Evolutionary conservation across 768 basidiomycete genomes (phyloP).

Genomic region (Lactifluus hygrophoroides): DNA sequence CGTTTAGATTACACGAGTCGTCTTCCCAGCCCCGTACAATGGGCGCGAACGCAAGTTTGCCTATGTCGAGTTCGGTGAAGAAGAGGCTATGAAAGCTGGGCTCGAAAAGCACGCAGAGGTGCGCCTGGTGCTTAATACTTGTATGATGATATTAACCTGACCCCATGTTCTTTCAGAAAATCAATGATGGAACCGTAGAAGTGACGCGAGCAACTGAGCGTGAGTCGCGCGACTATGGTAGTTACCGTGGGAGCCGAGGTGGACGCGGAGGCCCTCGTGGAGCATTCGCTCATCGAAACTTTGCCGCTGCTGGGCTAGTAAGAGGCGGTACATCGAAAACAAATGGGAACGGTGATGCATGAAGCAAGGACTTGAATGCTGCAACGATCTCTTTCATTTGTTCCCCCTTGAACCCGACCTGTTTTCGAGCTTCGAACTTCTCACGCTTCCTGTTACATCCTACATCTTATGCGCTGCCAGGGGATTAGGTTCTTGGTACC

Average conservation of each 20-base stretch:
- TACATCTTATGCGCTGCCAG: slow-evolving; percentile 10
- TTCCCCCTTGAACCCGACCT: background rate
- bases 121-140: slow-evolving; percentile 21
- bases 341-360: slow-evolving; percentile 30
- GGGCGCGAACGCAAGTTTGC: slow-evolving; percentile 54
- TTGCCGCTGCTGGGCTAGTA: slow-evolving; percentile 63
- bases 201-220: slow-evolving; percentile 57
- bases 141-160: slow-evolving; percentile 10
- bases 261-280: slow-evolving; percentile 44
- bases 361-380: background rate
- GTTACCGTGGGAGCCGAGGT: slow-evolving; percentile 36
- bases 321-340: slow-evolving; percentile 23
- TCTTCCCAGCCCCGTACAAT: slow-evolving; percentile 41
- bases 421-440: background rate
- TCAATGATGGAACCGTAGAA: slow-evolving; percentile 57
- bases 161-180: slow-evolving; percentile 39
- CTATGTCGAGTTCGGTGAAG: slow-evolving; percentile 87
- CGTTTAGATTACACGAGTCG: slow-evolving; percentile 57
- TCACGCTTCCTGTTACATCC: background rate
- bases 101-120: slow-evolving; percentile 71
- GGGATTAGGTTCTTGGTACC: slow-evolving; percentile 3
- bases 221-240: slow-evolving; percentile 28
- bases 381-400: background rate
- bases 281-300: slow-evolving; percentile 55
- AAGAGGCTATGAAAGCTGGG: slow-evolving; percentile 75